Evolutionary conservation across 1,284 basidiomycete species (phyloP).

Genomic region (Ganoderma lucidum): DNA sequence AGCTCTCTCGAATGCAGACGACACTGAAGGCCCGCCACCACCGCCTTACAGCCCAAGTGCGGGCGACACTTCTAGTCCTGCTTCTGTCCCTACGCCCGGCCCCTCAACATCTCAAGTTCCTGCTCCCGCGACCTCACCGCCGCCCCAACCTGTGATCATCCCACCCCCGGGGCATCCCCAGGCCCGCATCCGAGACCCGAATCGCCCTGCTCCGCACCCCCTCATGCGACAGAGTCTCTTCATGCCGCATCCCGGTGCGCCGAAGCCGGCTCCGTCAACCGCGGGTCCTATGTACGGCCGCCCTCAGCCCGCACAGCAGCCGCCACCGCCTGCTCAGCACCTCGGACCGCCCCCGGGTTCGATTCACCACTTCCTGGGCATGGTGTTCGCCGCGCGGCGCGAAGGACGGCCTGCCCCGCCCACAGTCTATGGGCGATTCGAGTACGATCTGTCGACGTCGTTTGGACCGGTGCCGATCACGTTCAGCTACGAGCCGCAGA

Average conservation of each 20-base stretch:
- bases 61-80: conserved; percentile 1
- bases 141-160: conserved; percentile 21
- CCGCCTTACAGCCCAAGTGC: conserved; percentile 29
- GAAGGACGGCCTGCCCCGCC: conserved; percentile 43
- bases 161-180: conserved; percentile 43
- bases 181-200: conserved; percentile 38
- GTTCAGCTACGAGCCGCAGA: conserved; percentile 67
- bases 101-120: conserved; percentile 18
- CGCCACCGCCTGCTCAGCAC: conserved; percentile 19
- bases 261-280: conserved; percentile 56
- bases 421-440: conserved; percentile 71
- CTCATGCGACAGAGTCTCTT: conserved; percentile 57
- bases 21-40: conserved; percentile 20
- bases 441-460: conserved; percentile 59
- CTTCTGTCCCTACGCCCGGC: background rate
- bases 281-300: conserved; percentile 70
- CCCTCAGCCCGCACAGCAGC: conserved; percentile 29
- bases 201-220: conserved; percentile 21
- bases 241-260: conserved; percentile 78
- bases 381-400: conserved; percentile 37
- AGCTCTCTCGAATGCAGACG: conserved; percentile 23
- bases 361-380: conserved; percentile 44
- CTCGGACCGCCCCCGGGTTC: conserved; percentile 35
- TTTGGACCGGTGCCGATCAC: conserved; percentile 70
- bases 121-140: conserved; percentile 11